Conservation (phyloP, 306 rosid genomes). For the Medicago ruthenica region DNA sequence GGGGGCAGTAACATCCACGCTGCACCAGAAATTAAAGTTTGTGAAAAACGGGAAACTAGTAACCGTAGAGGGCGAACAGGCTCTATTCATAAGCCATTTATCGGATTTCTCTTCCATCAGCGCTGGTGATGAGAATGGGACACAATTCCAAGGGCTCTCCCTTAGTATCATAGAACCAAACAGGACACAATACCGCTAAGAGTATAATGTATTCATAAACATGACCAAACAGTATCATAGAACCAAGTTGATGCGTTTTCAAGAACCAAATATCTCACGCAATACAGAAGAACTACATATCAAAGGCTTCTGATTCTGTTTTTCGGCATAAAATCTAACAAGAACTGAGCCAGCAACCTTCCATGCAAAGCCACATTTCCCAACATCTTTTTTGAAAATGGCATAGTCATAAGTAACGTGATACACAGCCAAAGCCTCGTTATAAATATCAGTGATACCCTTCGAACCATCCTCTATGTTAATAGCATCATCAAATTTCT, state of each 20-base stretch:
- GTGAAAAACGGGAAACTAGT: too few species aligned
- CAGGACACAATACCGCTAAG: too few species aligned
- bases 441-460: constrained; percentile 49
- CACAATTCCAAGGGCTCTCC: too few species aligned
- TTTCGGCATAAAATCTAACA: constrained; percentile 24
- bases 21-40: too few species aligned
- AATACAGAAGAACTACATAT: constrained; percentile 45
- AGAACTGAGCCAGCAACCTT: constrained; percentile 71
- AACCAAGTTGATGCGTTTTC: neutral
- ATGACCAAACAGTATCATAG: too few species aligned
- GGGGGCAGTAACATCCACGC: too few species aligned
- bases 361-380: constrained; percentile 65
- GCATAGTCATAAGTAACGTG: constrained; percentile 59
- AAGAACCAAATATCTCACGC: constrained; percentile 51
- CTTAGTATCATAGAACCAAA: too few species aligned
- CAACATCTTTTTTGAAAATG: fast-evolving
- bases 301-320: constrained; percentile 43
- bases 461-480: constrained; percentile 52
- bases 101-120: too few species aligned
- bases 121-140: too few species aligned
- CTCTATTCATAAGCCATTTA: too few species aligned
- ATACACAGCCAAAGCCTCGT: constrained; percentile 70
- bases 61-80: too few species aligned
- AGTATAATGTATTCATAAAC: too few species aligned
- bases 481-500: constrained; percentile 61